Evolutionary conservation across 371 early-diverging fungal genomes (phyloP).

Genomic region (Rhizopus delemar): DNA sequence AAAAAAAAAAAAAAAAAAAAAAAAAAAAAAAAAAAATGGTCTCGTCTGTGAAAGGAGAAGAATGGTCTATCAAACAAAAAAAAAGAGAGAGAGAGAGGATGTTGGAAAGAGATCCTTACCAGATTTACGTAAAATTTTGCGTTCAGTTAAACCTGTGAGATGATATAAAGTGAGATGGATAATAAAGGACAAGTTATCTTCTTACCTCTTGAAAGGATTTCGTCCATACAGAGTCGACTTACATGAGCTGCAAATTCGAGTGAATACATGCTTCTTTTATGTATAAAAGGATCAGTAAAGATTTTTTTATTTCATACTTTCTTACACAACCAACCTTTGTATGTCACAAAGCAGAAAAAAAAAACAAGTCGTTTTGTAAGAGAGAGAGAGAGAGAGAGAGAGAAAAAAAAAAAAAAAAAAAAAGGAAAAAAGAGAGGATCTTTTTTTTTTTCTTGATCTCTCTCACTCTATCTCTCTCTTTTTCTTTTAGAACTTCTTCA

Average conservation of each 20-base stretch:
- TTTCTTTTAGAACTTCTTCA: neutral
- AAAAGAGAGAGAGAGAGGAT: too few species aligned
- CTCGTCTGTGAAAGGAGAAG: too few species aligned
- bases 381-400: neutral
- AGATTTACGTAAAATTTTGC: conserved; percentile 49
- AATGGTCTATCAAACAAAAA: too few species aligned
- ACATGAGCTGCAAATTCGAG: conserved; percentile 45
- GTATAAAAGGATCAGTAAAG: conserved; percentile 3
- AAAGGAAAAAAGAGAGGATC: too few species aligned
- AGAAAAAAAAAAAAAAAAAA: conserved; percentile 1
- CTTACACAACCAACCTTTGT: too few species aligned
- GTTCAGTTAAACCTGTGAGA: conserved; percentile 39
- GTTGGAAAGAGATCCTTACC: conserved; percentile 18
- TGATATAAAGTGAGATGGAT: too few species aligned
- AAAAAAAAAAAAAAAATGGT: neutral
- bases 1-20: neutral
- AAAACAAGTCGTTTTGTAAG: neutral
- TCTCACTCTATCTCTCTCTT: too few species aligned
- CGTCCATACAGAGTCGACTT: conserved; percentile 45
- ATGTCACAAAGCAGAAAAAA: too few species aligned
- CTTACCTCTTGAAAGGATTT: conserved; percentile 45
- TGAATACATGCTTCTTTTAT: conserved; percentile 21
- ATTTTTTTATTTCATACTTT: neutral
- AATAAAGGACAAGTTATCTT: too few species aligned
- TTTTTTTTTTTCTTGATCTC: too few species aligned